Evolutionary conservation across 108 stramenopile genomes (phyloP).

Genomic region (Heterococcus sp.): DNA sequence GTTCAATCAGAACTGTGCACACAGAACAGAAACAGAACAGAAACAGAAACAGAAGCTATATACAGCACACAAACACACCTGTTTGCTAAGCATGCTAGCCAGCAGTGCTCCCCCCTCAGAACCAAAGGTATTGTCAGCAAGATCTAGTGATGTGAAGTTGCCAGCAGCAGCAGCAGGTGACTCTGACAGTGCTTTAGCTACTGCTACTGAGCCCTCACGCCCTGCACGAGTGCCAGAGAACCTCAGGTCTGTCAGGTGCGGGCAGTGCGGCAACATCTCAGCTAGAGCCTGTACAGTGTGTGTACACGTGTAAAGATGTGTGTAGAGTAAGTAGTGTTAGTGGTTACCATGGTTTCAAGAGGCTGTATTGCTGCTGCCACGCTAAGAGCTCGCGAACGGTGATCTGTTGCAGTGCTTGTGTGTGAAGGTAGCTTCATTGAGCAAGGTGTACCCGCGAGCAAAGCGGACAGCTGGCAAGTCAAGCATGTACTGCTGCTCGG

Average conservation of each 20-base stretch:
- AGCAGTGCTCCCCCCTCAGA: conserved; percentile 28
- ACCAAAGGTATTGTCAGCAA: conserved; percentile 48
- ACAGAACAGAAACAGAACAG: no score
- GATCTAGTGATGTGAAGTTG: conserved; percentile 27
- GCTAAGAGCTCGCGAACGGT: no score
- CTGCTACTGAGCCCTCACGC: conserved; percentile 21
- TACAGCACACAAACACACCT: not conserved
- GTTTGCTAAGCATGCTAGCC: not conserved
- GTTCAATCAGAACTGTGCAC: no score
- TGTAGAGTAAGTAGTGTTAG: no score
- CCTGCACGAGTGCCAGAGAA: conserved; percentile 51
- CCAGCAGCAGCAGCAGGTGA: conserved; percentile 18
- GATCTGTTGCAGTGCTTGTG: no score
- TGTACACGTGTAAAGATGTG: not conserved
- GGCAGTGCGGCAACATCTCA: conserved; percentile 24
- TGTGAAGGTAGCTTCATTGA: no score
- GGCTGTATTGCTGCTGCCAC: no score
- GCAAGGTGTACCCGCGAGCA: no score
- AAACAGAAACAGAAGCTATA: not conserved
- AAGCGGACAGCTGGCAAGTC: no score
- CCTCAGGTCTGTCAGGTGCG: conserved; percentile 34
- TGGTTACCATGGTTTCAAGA: no score
- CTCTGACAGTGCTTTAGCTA: conserved; percentile 30
- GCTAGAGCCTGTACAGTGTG: not conserved
- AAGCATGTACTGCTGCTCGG: not conserved